phyloP scores from a whole-genome alignment of 306 rosid species.

The Argentina anserina region DNA sequence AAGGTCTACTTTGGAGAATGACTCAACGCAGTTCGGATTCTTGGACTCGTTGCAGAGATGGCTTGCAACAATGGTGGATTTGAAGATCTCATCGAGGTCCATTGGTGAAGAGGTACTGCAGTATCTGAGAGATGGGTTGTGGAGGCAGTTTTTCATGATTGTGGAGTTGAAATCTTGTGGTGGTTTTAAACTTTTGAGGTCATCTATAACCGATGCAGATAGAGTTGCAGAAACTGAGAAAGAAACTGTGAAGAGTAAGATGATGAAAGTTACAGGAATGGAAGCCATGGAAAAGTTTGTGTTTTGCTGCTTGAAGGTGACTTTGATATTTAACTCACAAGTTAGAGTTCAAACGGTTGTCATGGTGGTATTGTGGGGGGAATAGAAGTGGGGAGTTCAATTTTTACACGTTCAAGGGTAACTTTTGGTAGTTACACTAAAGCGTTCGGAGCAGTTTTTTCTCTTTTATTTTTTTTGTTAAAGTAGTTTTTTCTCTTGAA shows the following conservation, averaged over 20 bases:
- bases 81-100: constrained; percentile 60
- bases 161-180: constrained; percentile 65
- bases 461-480: no score
- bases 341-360: constrained; percentile 22
- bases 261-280: constrained; percentile 27
- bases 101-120: constrained; percentile 43
- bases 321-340: background rate
- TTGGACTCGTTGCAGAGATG: constrained; percentile 70
- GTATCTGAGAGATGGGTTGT: constrained; percentile 63
- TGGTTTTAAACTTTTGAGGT: constrained; percentile 51
- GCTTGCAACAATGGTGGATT: constrained; percentile 62
- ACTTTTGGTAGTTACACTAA: background rate
- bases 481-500: background rate
- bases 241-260: constrained; percentile 20
- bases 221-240: constrained; percentile 16
- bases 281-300: constrained; percentile 41
- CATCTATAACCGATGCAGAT: constrained; percentile 56
- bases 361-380: background rate
- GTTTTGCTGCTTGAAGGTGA: background rate
- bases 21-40: constrained; percentile 55
- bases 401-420: background rate
- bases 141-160: constrained; percentile 47
- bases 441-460: background rate
- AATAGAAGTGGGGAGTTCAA: constrained; percentile 3
- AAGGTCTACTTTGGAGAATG: constrained; percentile 68